Evolutionary conservation across 73 alveolate genomes (phyloP).

Genomic region (Paramecium tetraurelia): DNA sequence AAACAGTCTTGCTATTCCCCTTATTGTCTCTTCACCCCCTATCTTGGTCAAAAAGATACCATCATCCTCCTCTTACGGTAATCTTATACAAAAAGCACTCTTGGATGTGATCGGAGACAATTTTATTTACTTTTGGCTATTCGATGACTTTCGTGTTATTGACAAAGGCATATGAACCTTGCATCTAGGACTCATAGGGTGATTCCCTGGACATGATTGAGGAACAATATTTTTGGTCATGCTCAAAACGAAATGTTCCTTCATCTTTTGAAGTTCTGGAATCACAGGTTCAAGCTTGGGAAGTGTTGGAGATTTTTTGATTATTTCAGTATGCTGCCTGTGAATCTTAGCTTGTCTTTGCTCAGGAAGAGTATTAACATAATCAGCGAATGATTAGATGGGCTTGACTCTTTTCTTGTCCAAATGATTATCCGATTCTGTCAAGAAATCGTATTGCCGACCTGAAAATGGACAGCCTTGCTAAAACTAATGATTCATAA

Average conservation of each 20-base stretch:
- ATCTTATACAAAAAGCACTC: neutral
- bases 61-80: neutral
- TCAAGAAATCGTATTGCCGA: neutral
- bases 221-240: neutral
- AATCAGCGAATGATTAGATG: neutral
- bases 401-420: neutral
- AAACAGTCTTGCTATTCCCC: neutral
- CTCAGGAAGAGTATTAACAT: neutral
- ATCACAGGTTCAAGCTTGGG: neutral
- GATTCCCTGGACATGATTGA: neutral
- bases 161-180: neutral
- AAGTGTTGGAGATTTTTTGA: neutral
- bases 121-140: neutral
- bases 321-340: neutral
- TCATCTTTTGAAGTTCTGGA: neutral
- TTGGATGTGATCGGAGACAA: neutral
- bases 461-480: neutral
- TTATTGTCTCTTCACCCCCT: neutral
- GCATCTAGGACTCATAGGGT: neutral
- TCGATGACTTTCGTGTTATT: neutral
- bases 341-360: neutral
- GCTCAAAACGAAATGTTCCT: neutral
- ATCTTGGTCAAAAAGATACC: neutral
- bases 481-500: constrained; percentile 5
- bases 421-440: neutral